Conservation (phyloP, 306 rosid species). For the Luffa aegyptiaca region DNA sequence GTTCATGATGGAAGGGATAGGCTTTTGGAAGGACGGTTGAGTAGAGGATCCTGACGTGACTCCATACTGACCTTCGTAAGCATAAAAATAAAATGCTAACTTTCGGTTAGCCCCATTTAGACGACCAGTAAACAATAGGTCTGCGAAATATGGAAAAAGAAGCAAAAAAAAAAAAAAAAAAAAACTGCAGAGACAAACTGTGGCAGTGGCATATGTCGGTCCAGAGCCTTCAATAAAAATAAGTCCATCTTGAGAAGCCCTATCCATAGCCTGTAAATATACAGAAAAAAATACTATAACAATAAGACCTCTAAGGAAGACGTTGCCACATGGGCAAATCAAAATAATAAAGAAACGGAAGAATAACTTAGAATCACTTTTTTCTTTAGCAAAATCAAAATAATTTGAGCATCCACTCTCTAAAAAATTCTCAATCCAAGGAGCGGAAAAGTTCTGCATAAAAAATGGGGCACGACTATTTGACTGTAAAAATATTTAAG, state of each 20-base stretch:
- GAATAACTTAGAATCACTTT: neutral
- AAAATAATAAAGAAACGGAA: no score
- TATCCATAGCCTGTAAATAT: conserved; percentile 57
- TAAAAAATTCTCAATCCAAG: no score
- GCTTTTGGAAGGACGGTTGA: neutral
- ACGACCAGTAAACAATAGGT: neutral
- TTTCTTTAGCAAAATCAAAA: neutral
- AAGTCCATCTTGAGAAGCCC: conserved; percentile 63
- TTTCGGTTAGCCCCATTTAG: neutral
- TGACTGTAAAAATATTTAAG: neutral
- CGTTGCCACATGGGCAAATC: neutral
- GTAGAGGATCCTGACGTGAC: neutral
- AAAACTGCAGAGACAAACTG: conserved; percentile 23
- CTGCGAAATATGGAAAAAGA: neutral
- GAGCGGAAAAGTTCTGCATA: neutral
- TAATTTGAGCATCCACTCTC: no score
- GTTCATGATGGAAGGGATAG: neutral
- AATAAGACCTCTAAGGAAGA: neutral
- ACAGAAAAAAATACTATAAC: conserved; percentile 5
- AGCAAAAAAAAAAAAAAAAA: conserved; percentile 10
- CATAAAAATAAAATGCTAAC: neutral
- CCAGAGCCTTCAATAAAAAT: conserved; percentile 71
- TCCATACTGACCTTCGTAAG: neutral
- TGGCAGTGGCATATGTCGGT: conserved; percentile 89
- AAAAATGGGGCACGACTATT: neutral